Evolutionary conservation across 164 flowering plant genomes (phyloP).

Genomic region (Tinospora cordifolia): DNA sequence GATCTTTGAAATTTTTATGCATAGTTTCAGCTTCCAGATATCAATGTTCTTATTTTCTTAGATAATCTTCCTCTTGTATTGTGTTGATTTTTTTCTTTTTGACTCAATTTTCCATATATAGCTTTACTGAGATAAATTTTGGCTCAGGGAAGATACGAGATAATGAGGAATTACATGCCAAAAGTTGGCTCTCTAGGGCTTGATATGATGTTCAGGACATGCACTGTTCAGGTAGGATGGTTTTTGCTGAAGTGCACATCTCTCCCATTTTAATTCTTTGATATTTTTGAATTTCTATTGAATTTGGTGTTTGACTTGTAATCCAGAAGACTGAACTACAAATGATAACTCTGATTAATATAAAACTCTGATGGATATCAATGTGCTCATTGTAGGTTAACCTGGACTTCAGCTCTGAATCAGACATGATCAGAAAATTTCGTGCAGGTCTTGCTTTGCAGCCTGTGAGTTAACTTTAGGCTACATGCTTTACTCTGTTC

Average conservation of each 20-base stretch:
- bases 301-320: neutral
- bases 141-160: conserved; percentile 89
- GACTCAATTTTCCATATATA: neutral
- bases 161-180: conserved; percentile 96
- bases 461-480: conserved; percentile 54
- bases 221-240: conserved; percentile 87
- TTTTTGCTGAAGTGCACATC: neutral
- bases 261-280: neutral
- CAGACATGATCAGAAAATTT: conserved; percentile 93
- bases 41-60: too few species aligned
- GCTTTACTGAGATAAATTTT: conserved; percentile 23
- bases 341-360: neutral
- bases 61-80: neutral
- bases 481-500: conserved; percentile 2
- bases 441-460: conserved; percentile 96
- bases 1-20: neutral
- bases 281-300: neutral
- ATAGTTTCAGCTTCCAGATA: too few species aligned
- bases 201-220: conserved; percentile 98
- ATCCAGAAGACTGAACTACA: neutral
- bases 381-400: conserved; percentile 53
- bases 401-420: conserved; percentile 91
- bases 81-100: neutral
- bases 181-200: conserved; percentile 93
- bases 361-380: neutral